A percentile compares a stretch with the other conserved stretches of the same genome.
Evolutionary conservation across 257 asterid genomes (phyloP).

Genomic region (Linaria vulgaris): DNA sequence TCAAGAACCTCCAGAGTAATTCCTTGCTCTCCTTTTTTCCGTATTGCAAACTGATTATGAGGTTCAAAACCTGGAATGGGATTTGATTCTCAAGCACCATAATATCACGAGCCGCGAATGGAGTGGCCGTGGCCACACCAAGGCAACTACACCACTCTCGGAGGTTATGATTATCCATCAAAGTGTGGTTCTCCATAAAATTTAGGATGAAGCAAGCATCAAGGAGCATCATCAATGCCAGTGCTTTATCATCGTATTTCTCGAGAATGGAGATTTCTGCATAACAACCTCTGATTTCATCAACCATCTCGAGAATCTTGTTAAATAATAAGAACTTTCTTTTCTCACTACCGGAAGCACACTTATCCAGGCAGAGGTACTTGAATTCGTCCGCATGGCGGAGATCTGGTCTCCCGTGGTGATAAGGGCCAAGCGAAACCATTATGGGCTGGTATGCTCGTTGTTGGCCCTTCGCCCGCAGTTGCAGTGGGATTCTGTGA

Average conservation of each 20-base stretch:
- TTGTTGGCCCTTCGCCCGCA: constrained; percentile 8
- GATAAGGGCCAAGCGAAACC: constrained; percentile 14
- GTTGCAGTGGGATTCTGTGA: constrained; percentile 3
- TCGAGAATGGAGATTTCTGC: background rate
- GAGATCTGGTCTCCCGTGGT: constrained; percentile 6
- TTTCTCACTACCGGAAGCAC: background rate
- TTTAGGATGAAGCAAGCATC: constrained; percentile 15
- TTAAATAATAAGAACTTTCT: background rate
- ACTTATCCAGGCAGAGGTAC: constrained; percentile 2
- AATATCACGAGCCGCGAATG: background rate
- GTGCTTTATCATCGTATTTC: background rate
- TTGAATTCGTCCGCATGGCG: constrained; percentile 11
- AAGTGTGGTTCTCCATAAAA: constrained; percentile 3
- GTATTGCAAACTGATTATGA: constrained; percentile 9
- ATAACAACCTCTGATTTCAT: constrained; percentile 12
- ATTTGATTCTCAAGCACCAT: constrained; percentile 20
- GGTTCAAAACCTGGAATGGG: constrained; percentile 13
- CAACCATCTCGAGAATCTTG: background rate
- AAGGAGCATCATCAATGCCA: constrained; percentile 7
- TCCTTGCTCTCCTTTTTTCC: background rate
- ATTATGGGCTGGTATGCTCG: constrained; percentile 1
- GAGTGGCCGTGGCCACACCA: constrained; percentile 5
- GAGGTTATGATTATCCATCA: background rate
- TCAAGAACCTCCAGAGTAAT: background rate
- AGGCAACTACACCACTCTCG: constrained; percentile 18